These are phyloP conservation scores for Colletotrichum lini DNA, from an alignment of 2,329 filamentous ascomycete species.

Conservation along the genomic window DNA sequence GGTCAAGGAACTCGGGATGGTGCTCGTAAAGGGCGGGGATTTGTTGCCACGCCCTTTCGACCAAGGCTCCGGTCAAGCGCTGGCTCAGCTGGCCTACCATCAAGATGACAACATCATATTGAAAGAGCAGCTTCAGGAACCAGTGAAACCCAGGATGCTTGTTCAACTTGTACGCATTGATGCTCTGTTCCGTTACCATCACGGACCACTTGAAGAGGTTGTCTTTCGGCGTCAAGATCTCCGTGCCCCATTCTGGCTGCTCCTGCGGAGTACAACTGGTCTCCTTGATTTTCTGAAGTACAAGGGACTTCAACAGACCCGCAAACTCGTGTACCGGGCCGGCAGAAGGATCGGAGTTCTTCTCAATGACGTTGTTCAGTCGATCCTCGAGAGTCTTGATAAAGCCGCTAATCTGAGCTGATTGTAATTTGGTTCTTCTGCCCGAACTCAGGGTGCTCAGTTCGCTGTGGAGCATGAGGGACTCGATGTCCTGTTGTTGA, in stretches of 20 bases:
- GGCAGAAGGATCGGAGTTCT: constrained; percentile 65
- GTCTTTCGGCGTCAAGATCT: constrained; percentile 64
- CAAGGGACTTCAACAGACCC: constrained; percentile 59
- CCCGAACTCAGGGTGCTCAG: constrained; percentile 24
- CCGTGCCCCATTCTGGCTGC: constrained; percentile 63
- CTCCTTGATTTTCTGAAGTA: constrained; percentile 63
- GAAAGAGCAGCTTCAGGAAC: constrained; percentile 68
- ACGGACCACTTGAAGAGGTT: constrained; percentile 70
- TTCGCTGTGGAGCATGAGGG: constrained; percentile 54
- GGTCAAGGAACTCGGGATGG: constrained; percentile 65
- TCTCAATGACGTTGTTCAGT: constrained; percentile 60
- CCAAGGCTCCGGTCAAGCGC: constrained; percentile 62
- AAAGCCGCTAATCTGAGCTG: constrained; percentile 54
- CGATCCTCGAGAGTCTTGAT: constrained; percentile 59
- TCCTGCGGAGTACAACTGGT: constrained; percentile 62
- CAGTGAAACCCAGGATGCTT: constrained; percentile 62
- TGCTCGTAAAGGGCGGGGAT: constrained; percentile 62
- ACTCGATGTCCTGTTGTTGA: constrained; percentile 60
- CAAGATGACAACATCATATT: constrained; percentile 69
- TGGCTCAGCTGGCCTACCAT: constrained; percentile 67
- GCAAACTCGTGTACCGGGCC: constrained; percentile 68
- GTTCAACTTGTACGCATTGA: constrained; percentile 59
- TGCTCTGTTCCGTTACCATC: constrained; percentile 62
- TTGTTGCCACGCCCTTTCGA: constrained; percentile 67
- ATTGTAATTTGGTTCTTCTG: constrained; percentile 31